Base-by-base conservation (phyloP, 148 eudicot genomes). In the Rheum nobile region DNA sequence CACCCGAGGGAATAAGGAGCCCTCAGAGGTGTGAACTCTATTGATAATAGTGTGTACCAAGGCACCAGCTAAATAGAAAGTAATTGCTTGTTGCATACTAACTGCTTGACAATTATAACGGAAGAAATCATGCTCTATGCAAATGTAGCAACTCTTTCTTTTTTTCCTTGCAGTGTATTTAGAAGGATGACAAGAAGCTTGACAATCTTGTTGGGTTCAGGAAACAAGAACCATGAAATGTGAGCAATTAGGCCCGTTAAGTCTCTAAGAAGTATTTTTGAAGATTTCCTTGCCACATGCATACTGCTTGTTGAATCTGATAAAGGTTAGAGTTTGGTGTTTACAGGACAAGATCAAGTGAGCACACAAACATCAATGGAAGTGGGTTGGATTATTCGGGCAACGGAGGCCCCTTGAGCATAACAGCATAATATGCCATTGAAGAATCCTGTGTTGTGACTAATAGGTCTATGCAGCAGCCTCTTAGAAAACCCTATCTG, bases 111-210 rank as follows among this genome's bases (percentile, higher is more conserved):
- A 11, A 4, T 11, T 38, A 43, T n/a, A 5, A 57, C 26, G 32
- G 5, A 9, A 26, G 32, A 57, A 11, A 29, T 31, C 68, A 61
- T 61, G 29, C 68, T 13, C 12, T 61, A 34, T 31, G 41, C 70
- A 65, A 65, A 17, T 34, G 41, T 6, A 26, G 67, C 67, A 16
- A 65, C 70, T 31, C 19, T 32, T 74, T 50, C 34, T 38, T 35
- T 24, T 19, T 38, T 34, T 22, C 31, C 63, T 63, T 75, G 87
- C 95, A 91, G 98, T 82, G 86, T 86, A 47, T 93, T 91, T 50
- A 76, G 75, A 46, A 88, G 81, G 84, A 87, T 85, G 31, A 86
- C 88, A n/a, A 86, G 82, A 79, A 90, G 91, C 76, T 79, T 92
- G 86, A 90, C 89, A 34, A 90, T 90, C 78, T 47, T 86, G 73